These are phyloP conservation scores for Ochromonas danica DNA, from an alignment of 108 stramenopile species.

Conservation along the genomic window DNA sequence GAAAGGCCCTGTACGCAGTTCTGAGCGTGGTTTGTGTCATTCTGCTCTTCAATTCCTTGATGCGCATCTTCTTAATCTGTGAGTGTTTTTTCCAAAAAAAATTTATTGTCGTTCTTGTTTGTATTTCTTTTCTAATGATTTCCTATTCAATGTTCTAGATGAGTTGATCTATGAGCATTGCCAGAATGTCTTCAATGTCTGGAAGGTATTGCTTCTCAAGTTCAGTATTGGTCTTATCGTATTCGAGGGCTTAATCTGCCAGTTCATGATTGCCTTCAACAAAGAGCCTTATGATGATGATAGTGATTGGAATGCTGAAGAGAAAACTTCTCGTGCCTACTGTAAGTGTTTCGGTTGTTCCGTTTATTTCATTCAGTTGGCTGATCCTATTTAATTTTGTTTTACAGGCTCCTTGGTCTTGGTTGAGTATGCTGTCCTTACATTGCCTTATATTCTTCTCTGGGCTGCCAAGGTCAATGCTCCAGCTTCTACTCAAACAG, in stretches of 20 bases:
- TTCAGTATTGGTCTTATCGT: slow-evolving; percentile 24
- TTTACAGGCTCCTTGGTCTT: neutral
- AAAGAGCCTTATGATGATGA: neutral
- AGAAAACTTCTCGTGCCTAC: neutral
- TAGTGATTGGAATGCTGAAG: neutral
- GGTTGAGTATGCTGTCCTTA: neutral
- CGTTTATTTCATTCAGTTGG: neutral
- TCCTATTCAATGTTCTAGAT: too few relatives aligned
- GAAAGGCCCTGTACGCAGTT: too few relatives aligned
- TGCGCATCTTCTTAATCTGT: too few relatives aligned
- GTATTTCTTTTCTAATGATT: too few relatives aligned
- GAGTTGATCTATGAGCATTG: too few relatives aligned
- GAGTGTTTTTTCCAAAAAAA: too few relatives aligned
- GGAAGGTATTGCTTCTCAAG: neutral
- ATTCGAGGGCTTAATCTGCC: neutral
- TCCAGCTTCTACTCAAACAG: neutral
- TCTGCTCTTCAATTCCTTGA: too few relatives aligned
- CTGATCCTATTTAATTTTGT: neutral
- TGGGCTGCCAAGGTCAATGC: neutral
- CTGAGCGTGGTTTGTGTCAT: too few relatives aligned
- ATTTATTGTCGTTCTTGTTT: too few relatives aligned
- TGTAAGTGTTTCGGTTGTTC: neutral
- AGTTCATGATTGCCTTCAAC: neutral
- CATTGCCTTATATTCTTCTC: neutral
- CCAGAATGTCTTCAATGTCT: too few relatives aligned